Evolutionary conservation across 129 eudicot species (phyloP).

Genomic region (Saussurea involucrata): DNA sequence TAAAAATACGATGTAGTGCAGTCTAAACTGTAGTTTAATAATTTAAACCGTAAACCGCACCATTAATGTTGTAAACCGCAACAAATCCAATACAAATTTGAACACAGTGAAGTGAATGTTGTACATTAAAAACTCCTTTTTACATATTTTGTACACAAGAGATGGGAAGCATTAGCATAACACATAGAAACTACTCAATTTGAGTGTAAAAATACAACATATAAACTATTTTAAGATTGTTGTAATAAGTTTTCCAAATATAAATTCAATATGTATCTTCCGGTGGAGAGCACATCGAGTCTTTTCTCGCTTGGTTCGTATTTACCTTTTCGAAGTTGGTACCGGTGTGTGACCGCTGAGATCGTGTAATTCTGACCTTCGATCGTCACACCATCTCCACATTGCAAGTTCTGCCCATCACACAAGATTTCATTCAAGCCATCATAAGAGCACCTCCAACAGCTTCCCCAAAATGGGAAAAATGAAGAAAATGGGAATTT

Average conservation of each 20-base stretch:
- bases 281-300: conserved; percentile 91
- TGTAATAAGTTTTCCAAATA: conserved; percentile 75
- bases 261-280: conserved; percentile 87
- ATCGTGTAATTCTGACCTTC: conserved; percentile 88
- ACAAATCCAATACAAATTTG: no score
- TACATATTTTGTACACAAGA: not conserved
- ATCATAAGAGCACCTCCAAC: no score
- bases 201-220: not conserved
- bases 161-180: not conserved
- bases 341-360: conserved; percentile 88
- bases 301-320: conserved; percentile 92
- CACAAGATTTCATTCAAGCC: not conserved
- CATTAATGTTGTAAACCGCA: no score
- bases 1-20: no score
- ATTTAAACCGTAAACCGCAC: no score
- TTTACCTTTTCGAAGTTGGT: conserved; percentile 93
- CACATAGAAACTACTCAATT: not conserved
- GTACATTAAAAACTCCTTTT: conserved; percentile 1
- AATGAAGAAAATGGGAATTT: no score
- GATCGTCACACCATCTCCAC: conserved; percentile 90
- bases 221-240: conserved; percentile 43
- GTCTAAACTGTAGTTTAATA: no score
- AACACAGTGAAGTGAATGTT: conserved; percentile 8
- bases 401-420: conserved; percentile 71
- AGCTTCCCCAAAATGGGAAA: no score